A percentile compares a stretch with the other conserved stretches of the same genome.
Evolutionary conservation across 352 stramenopile genomes (phyloP).

Genomic region (Globisporangium paroecandrum): DNA sequence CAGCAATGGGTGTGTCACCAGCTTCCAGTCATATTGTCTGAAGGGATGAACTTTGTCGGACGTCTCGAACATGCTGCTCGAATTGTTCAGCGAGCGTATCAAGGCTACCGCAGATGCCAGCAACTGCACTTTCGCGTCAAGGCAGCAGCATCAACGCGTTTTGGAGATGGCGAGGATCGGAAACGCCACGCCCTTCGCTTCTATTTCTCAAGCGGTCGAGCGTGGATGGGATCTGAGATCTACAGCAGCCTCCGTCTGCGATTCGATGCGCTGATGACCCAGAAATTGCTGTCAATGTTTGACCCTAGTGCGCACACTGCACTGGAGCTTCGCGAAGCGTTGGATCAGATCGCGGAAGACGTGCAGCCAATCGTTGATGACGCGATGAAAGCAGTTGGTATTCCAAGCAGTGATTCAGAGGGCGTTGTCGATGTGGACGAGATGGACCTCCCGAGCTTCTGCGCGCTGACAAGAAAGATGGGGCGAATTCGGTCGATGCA

Average conservation of each 20-base stretch:
- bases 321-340: constrained; percentile 26
- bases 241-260: constrained; percentile 22
- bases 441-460: constrained; percentile 45
- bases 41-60: constrained; percentile 25
- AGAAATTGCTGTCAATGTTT: constrained; percentile 40
- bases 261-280: constrained; percentile 40
- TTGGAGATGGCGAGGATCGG: background rate
- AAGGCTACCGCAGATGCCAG: constrained; percentile 17
- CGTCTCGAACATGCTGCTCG: constrained; percentile 24
- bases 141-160: background rate
- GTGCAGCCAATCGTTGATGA: constrained; percentile 27
- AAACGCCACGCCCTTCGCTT: constrained; percentile 21
- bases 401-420: constrained; percentile 9
- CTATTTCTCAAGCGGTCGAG: constrained; percentile 39
- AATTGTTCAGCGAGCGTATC: constrained; percentile 31
- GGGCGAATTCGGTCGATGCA: constrained; percentile 42
- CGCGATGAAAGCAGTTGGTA: constrained; percentile 15
- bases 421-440: constrained; percentile 42
- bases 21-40: constrained; percentile 34
- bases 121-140: constrained; percentile 23
- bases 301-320: constrained; percentile 27
- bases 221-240: constrained; percentile 30
- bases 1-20: constrained; percentile 35
- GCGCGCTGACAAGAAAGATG: constrained; percentile 38
- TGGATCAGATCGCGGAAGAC: constrained; percentile 37